These are phyloP conservation scores for Syncephalastrum sp. DNA, from an alignment of 371 early-diverging fungal species.

Conservation along the genomic window DNA sequence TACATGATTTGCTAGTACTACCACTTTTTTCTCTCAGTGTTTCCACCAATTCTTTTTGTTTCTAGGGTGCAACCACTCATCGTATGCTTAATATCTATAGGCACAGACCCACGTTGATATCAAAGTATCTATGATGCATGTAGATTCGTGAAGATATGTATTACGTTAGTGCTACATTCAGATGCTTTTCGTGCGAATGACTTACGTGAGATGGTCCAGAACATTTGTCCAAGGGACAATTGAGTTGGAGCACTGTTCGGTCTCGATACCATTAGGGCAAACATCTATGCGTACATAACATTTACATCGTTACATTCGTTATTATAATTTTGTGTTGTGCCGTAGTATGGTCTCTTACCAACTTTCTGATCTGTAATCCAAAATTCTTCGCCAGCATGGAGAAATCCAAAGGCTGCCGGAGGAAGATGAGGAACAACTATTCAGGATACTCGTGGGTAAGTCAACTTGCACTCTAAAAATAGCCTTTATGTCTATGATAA, in stretches of 20 bases:
- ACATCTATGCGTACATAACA: neutral
- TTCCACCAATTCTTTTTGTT: too few species aligned
- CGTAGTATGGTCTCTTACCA: too few species aligned
- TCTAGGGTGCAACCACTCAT: too few species aligned
- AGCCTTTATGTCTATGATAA: neutral
- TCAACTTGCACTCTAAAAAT: too few species aligned
- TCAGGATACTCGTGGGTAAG: neutral
- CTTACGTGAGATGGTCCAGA: slow-evolving; percentile 7
- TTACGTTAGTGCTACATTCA: too few species aligned
- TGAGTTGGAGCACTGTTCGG: slow-evolving; percentile 8
- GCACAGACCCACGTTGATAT: slow-evolving; percentile 20
- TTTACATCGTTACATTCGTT: too few species aligned
- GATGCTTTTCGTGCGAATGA: too few species aligned
- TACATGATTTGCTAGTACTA: too few species aligned
- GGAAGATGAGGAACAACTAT: slow-evolving; percentile 15
- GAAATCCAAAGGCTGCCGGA: slow-evolving; percentile 13
- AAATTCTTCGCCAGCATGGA: slow-evolving; percentile 23
- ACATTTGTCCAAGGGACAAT: slow-evolving; percentile 10
- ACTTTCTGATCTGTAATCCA: slow-evolving; percentile 11
- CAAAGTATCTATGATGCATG: slow-evolving; percentile 4
- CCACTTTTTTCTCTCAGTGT: too few species aligned
- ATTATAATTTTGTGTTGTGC: too few species aligned
- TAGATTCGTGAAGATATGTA: too few species aligned
- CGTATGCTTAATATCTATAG: neutral
- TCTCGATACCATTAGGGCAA: slow-evolving; percentile 6